phyloP scores from a whole-genome alignment of 164 flowering plant species.

The Cinnamomum chago region DNA sequence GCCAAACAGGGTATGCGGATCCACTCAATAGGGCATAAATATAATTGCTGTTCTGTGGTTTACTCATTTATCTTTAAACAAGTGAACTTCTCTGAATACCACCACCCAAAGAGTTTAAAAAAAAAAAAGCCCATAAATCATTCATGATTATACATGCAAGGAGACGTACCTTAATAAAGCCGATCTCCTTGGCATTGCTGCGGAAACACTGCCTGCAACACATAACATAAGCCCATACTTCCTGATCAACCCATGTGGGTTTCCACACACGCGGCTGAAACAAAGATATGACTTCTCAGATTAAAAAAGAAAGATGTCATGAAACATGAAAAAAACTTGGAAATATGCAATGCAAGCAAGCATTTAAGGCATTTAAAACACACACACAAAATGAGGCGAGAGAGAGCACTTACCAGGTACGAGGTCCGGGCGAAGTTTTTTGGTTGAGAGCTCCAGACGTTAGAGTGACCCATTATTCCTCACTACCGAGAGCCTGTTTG shows the following conservation, averaged over 20 bases:
- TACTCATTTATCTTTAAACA: too few species aligned
- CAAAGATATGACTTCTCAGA: background rate
- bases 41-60: too few species aligned
- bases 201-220: constrained; percentile 84
- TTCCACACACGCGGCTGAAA: constrained; percentile 66
- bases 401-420: constrained; percentile 26
- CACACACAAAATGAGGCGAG: background rate
- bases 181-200: constrained; percentile 66
- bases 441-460: constrained; percentile 42
- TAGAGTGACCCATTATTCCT: constrained; percentile 32
- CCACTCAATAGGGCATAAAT: too few species aligned
- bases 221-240: constrained; percentile 60
- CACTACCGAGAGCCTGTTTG: background rate
- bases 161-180: too few species aligned
- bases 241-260: constrained; percentile 60
- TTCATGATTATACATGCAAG: too few species aligned
- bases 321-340: background rate
- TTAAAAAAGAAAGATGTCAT: background rate
- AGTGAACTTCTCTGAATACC: too few species aligned
- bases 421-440: constrained; percentile 44
- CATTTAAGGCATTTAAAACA: too few species aligned
- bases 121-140: too few species aligned
- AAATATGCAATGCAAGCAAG: background rate
- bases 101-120: too few species aligned
- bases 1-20: too few species aligned